These are phyloP conservation scores for Bodo saltans DNA, from an alignment of 78 protist species.

Conservation along the genomic window DNA sequence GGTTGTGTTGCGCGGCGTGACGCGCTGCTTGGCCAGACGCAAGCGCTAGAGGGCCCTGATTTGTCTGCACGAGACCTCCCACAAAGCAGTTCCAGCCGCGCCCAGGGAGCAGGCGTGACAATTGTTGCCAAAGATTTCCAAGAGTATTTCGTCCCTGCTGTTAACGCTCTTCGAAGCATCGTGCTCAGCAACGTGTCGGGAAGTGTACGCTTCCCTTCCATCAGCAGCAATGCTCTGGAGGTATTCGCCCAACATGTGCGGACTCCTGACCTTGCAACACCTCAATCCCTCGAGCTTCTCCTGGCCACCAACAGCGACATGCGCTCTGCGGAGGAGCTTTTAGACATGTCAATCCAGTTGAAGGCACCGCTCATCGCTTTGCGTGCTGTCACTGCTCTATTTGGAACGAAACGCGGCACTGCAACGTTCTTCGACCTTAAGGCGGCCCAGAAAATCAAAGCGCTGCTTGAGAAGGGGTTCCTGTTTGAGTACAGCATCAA, in stretches of 20 bases:
- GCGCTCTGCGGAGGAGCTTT: no score
- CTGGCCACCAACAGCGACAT: no score
- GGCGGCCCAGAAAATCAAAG: neutral
- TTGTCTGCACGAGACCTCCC: no score
- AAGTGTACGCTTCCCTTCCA: neutral
- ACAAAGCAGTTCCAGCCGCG: no score
- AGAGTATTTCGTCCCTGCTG: neutral
- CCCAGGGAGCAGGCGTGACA: no score
- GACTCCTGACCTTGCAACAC: no score
- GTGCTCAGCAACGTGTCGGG: neutral
- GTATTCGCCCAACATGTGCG: no score
- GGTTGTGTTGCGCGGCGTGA: neutral
- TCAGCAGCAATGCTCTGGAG: no score
- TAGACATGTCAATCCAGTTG: neutral
- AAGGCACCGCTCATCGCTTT: conserved; percentile 17
- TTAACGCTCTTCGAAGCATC: neutral
- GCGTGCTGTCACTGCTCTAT: neutral
- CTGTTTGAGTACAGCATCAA: conserved; percentile 1
- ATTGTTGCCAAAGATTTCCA: conserved; percentile 2
- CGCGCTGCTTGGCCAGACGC: neutral
- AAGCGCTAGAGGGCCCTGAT: no score
- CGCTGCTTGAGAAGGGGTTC: neutral
- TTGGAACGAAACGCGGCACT: neutral
- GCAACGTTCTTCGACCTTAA: neutral
- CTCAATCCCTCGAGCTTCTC: no score